A percentile compares a stretch with the other conserved stretches of the same genome.
Conservation (phyloP, 192 early-diverging fungal genomes). For the Gamsiella multidivaricata region DNA sequence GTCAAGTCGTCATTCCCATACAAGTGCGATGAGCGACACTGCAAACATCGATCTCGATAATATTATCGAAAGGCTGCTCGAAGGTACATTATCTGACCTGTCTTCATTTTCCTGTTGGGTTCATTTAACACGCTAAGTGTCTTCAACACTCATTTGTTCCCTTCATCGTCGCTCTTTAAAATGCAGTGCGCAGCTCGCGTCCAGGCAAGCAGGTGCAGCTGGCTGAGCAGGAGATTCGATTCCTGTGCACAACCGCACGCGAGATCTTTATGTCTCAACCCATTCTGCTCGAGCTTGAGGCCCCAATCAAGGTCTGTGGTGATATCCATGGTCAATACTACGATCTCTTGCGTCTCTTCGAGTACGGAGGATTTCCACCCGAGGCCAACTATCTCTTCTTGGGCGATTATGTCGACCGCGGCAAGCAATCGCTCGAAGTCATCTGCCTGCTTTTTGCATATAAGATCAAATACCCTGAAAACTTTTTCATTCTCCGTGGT, state of each 20-base stretch:
- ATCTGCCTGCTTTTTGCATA: constrained; percentile 97
- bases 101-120: no score
- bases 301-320: constrained; percentile 96
- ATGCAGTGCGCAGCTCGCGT: constrained; percentile 88
- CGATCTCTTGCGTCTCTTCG: constrained; percentile 94
- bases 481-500: constrained; percentile 98
- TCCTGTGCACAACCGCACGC: constrained; percentile 90
- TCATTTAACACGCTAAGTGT: no score
- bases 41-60: constrained; percentile 85
- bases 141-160: neutral
- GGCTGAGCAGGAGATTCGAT: constrained; percentile 93
- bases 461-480: constrained; percentile 99
- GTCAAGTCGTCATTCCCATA: no score
- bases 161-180: neutral
- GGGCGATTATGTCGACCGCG: constrained; percentile 98
- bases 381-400: constrained; percentile 98
- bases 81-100: constrained; percentile 82
- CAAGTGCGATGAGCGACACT: constrained; percentile 56
- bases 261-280: constrained; percentile 96
- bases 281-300: constrained; percentile 92
- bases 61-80: constrained; percentile 89
- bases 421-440: constrained; percentile 98
- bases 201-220: constrained; percentile 98
- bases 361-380: constrained; percentile 97
- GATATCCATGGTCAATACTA: constrained; percentile 97